Base-by-base conservation (phyloP, 2,329 filamentous ascomycete genomes). In the Fusarium solani-melongenae region DNA sequence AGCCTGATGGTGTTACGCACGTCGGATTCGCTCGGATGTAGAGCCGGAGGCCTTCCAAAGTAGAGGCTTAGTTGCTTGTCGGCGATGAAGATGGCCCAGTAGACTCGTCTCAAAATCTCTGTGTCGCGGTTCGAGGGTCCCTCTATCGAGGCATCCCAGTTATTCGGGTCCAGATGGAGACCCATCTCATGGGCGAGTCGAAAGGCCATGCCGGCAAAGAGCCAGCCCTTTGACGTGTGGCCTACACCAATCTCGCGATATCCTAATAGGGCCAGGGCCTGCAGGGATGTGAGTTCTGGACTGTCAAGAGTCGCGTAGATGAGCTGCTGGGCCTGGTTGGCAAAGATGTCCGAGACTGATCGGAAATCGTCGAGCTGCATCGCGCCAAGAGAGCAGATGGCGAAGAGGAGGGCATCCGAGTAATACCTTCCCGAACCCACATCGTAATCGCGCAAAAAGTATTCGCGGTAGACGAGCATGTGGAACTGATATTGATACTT, bases 121-220 rank as follows among this genome's bases (percentile, higher is more conserved):
- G 84, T 81, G 31, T 88, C 86, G 1, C 78, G 73, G 33, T 78
- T 77, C 24, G 64, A 77, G 5, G 63, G 51, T 33, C 62, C 73
- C 39, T 85, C 83, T 6, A 79, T 78, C 9, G 82, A 80, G 24
- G 81, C 79, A 51, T 83, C 82, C 86, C 86, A 88, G 70, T 88
- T 87, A 59, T 81, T 86, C 1, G 86, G 86, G 58, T 88, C 86
- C 1, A 88, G 81, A 71, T 88, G 86, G 17, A 88, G 80, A 1
- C 86, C 86, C 86, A 88, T 88, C 71, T 87, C 86, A 59, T 87
- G 85, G 0, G 85, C 83, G 15, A 88, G 79, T 6, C 86, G 83
- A 70, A 87, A 88, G 10, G 86, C 85, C 85, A 88, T 87, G 55
- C 86, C 86, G 31, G 85, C 87, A 61, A 86, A 87, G 2, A 88